phyloP scores from a whole-genome alignment of 2,329 filamentous ascomycete genomes.

The Pseudogymnoascus sp. region DNA sequence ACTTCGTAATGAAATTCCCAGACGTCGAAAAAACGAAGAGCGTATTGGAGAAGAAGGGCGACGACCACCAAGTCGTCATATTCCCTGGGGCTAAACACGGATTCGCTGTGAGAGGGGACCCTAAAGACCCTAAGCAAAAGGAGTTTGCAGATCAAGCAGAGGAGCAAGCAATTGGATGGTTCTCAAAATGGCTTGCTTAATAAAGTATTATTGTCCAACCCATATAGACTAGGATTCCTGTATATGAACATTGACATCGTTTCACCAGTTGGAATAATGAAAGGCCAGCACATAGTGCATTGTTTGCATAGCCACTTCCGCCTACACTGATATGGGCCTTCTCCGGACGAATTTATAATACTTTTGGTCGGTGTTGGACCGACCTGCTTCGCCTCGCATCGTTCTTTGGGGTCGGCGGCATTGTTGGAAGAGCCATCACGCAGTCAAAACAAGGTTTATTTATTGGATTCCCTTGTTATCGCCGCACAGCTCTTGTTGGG shows the following conservation, averaged over 20 bases:
- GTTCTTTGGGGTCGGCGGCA: background rate
- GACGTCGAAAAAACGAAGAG: constrained; percentile 17
- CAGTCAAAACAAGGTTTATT: background rate
- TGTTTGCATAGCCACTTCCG: background rate
- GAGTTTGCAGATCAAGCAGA: constrained; percentile 25
- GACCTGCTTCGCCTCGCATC: background rate
- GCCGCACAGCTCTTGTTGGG: background rate
- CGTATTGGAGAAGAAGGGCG: constrained; percentile 20
- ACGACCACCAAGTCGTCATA: constrained; percentile 22
- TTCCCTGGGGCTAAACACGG: constrained; percentile 30
- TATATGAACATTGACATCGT: background rate
- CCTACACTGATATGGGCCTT: background rate
- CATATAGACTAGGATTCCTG: background rate
- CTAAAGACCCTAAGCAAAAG: constrained; percentile 23
- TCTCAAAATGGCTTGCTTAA: constrained; percentile 13
- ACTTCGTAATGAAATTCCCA: constrained; percentile 30
- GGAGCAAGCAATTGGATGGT: constrained; percentile 31
- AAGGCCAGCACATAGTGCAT: background rate
- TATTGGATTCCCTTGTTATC: background rate
- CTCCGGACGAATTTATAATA: background rate
- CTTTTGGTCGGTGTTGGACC: background rate
- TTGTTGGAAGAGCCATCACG: background rate
- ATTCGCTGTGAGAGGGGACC: constrained; percentile 29
- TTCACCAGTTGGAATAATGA: background rate
- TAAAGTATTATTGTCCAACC: background rate